Conservation (phyloP, 208 protist genomes). For the Leishmania mexicana region DNA sequence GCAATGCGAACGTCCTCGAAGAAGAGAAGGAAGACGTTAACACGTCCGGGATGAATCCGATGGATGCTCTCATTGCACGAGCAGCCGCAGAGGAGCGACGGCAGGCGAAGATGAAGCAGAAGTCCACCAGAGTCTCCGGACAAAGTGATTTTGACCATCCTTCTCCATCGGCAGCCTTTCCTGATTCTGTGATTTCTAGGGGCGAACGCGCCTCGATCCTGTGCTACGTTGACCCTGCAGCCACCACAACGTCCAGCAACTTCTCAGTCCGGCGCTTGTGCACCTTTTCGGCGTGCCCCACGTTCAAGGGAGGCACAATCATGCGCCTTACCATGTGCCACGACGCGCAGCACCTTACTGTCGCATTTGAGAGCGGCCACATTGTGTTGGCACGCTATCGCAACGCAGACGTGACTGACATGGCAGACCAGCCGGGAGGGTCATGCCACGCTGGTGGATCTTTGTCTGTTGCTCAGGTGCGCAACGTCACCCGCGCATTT, state of each 20-base stretch:
- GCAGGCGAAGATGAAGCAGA: neutral
- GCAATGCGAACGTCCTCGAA: neutral
- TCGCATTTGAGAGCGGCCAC: conserved; percentile 85
- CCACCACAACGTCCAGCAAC: conserved; percentile 1
- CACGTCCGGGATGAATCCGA: conserved; percentile 33
- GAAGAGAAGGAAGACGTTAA: conserved; percentile 15
- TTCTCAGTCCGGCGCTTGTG: conserved; percentile 26
- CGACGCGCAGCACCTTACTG: conserved; percentile 33
- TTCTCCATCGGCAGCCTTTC: neutral
- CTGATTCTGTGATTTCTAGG: neutral
- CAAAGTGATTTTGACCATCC: neutral
- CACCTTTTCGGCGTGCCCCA: conserved; percentile 45
- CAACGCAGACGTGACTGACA: neutral
- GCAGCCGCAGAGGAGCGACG: conserved; percentile 23
- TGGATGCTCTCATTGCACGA: conserved; percentile 45
- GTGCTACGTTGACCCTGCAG: conserved; percentile 23
- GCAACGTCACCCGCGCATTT: conserved; percentile 64
- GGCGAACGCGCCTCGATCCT: conserved; percentile 20
- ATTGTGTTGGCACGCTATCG: conserved; percentile 42
- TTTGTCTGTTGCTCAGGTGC: conserved; percentile 11
- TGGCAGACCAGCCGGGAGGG: neutral
- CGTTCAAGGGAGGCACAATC: conserved; percentile 76
- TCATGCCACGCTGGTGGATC: neutral
- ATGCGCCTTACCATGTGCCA: conserved; percentile 68
- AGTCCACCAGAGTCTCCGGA: neutral